Evolutionary conservation across 371 early-diverging fungal genomes (phyloP).

Genomic region (Batkoa obscura): DNA sequence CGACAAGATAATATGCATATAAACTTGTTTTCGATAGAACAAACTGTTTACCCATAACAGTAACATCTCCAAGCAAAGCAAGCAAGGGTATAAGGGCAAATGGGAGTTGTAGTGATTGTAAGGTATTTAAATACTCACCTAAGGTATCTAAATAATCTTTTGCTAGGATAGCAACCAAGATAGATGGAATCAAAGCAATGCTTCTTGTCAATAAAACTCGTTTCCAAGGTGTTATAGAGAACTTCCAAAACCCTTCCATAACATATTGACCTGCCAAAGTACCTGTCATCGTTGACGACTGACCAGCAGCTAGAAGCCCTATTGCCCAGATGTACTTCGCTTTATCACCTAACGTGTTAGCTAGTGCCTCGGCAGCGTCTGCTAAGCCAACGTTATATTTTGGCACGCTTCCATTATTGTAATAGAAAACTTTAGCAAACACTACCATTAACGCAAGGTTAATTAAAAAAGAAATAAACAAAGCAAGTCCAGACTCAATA

Average conservation of each 20-base stretch:
- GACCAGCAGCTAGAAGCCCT: slow-evolving; percentile 49
- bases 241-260: slow-evolving; percentile 47
- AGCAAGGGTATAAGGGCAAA: slow-evolving; percentile 50
- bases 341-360: slow-evolving; percentile 25
- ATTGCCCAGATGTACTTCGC: slow-evolving; percentile 45
- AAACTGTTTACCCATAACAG: slow-evolving; percentile 2
- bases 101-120: slow-evolving; percentile 54
- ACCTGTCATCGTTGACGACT: slow-evolving; percentile 49
- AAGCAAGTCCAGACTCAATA: slow-evolving; percentile 41
- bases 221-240: slow-evolving; percentile 35
- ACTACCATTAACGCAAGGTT: slow-evolving; percentile 52
- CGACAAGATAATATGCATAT: not conserved
- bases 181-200: slow-evolving; percentile 45
- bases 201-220: slow-evolving; percentile 40
- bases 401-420: slow-evolving; percentile 10
- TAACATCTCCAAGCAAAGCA: slow-evolving; percentile 20
- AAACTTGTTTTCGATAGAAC: not conserved
- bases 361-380: slow-evolving; percentile 38
- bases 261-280: slow-evolving; percentile 59
- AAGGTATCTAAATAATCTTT: slow-evolving; percentile 37
- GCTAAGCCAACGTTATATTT: slow-evolving; percentile 22
- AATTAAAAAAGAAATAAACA: slow-evolving; percentile 41
- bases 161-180: slow-evolving; percentile 38
- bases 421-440: slow-evolving; percentile 40
- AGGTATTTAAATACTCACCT: slow-evolving; percentile 43